Evolutionary conservation across 1,139 yeast genomes (phyloP), one percentile per base, ranked within the genome.

Genomic region (Spathaspora sp.): DNA sequence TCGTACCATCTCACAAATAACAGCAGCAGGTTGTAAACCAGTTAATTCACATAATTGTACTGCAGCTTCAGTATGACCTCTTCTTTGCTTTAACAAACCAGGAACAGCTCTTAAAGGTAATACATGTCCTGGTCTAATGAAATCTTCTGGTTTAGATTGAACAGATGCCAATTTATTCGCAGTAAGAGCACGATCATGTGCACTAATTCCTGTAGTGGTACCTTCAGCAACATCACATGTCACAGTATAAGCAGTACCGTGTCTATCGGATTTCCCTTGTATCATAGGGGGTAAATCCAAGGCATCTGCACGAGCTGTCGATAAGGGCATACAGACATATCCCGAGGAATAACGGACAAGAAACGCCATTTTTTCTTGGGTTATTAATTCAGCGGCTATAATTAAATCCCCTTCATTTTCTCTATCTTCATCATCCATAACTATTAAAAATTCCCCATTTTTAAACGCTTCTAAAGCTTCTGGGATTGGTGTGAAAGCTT

Each of bases 11-110:
- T 95, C 99, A 65, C 98, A 89, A 54, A 95, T 93, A 38, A 88
- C 95, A 8, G 89, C 96, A 2, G 91, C 98, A 3, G 95, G 96
- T 54, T 82, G 80, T 56, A 88, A 74, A 0, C 90, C 91, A 2
- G 93, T 78, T 59, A 91, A 74, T 58, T 74, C 72, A 61, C 96
- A 85, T 54, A 95, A 74, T 61, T 93, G 96, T 10, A 93, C 96
- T 27, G 91, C 91, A 8, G 99, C 98, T 68, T 95, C 99, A 7
- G 99, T 95, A 64, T 95, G 99, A n/a, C 99, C 99, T 52, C 89
- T 76, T 73, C 99, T 86, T 45, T 74, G 72, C 47, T 81, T 74
- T 49, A 93, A 82, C 43, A 96, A 85, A 1, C 97, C 96, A 23
- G 88, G 88, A 17, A 79, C 88, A 3, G 98, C 98, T 57, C 98